phyloP scores from a whole-genome alignment of 257 asterid genomes.

The Gardenia jasminoides region DNA sequence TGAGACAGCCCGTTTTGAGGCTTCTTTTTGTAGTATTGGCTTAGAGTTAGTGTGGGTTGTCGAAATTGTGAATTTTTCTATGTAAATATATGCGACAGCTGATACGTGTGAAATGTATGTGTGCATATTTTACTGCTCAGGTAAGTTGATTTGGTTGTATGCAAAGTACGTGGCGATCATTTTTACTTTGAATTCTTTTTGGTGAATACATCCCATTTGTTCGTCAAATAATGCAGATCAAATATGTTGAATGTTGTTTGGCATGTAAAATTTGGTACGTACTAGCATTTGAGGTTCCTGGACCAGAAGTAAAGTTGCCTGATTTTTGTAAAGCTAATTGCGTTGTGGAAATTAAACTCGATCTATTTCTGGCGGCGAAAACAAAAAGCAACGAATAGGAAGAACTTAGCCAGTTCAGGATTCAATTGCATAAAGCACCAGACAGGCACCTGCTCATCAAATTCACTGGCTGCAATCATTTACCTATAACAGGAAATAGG shows the following conservation, averaged over 20 bases:
- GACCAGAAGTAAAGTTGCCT: not conserved
- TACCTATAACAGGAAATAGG: not conserved
- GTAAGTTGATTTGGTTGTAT: not conserved
- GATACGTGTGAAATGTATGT: not conserved
- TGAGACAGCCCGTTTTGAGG: constrained; percentile 4
- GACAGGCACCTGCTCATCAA: not conserved
- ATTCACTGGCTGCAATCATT: not conserved
- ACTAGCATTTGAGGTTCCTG: not conserved
- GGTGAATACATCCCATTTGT: not conserved
- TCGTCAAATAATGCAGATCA: not conserved
- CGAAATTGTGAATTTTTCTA: not conserved
- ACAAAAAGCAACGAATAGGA: not conserved
- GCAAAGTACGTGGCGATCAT: too few species aligned
- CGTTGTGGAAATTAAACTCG: not conserved
- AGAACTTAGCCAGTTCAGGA: too few species aligned
- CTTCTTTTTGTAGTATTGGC: constrained; percentile 8
- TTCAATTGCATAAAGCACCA: not conserved
- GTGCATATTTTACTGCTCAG: not conserved
- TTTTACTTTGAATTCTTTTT: too few species aligned
- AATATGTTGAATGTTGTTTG: not conserved
- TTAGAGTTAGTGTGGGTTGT: constrained; percentile 8
- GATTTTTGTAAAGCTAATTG: not conserved
- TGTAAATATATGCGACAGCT: constrained; percentile 17
- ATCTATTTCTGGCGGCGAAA: not conserved
- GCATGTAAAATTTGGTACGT: not conserved